Evolutionary conservation across 768 basidiomycete genomes (phyloP), one percentile per base, ranked within the genome.

Genomic region (Boletus eberwhitei): DNA sequence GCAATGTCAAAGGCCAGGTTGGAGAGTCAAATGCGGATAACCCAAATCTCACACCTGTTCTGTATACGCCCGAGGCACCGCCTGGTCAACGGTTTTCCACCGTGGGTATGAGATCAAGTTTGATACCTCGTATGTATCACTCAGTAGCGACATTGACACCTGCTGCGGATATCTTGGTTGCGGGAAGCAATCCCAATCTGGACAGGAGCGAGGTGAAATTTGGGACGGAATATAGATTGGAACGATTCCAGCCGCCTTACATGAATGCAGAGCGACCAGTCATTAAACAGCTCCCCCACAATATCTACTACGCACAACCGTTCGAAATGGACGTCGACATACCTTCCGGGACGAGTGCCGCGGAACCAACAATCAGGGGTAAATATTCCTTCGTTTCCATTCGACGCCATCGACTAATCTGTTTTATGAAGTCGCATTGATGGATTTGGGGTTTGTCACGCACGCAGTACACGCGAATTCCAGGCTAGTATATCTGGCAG

Each of bases 221-320:
- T 65, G 84, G 86, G 31, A 93, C 92, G 17, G 91, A 96, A 68
- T 96, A 95, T 67, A 79, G 92, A 47, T 88, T 93, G 32, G 94
- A 97, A 67, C 85, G 87, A 79, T 77, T 96, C 59, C 79, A 78
- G 50, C 95, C 96, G 0, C 87, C 88, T 26, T 98, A 96, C 65
- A 84, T 90, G 83, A 67, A 70, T 24, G 71, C 70, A 60, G 64
- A 77, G 13, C 79, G 92, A 34, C 93, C 88, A 6, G 65, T 71
- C 45, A 76, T 87, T 34, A 41, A 66, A 5, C 61, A 57, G 19
- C 55, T 62, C 13, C 69, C 79, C 2, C 61, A 66, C 31, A 67
- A 61, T 35, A 62, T 88, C 16, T 63, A 67, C 7, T 83, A 82
- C 67, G 75, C 77, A 55, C 61, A 80, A 61, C 71, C 64, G 31